These are phyloP conservation scores for Penicillium canariense DNA, from an alignment of 495 filamentous ascomycete genomes.

Conservation along the genomic window DNA sequence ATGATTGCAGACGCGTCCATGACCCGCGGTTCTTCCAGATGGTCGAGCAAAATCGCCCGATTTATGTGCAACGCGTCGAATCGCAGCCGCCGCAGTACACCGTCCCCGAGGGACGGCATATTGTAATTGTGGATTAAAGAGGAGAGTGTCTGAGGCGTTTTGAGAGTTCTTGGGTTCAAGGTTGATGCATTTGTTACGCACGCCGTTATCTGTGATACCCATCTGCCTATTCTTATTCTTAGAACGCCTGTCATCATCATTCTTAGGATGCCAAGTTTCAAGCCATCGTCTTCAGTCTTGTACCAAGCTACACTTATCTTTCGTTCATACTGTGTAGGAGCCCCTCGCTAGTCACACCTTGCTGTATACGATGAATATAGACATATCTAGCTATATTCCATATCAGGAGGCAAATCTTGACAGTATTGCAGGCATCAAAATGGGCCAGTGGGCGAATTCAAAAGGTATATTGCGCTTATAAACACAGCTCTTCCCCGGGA, in stretches of 20 bases:
- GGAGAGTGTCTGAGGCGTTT: neutral
- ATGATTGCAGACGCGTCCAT: conserved; percentile 14
- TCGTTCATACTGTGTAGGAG: too few relatives aligned
- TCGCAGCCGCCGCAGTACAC: conserved; percentile 20
- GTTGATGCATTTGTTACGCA: conserved; percentile 6
- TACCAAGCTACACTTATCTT: neutral
- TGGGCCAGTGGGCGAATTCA: neutral
- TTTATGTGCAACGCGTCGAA: conserved; percentile 28
- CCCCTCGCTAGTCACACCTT: too few relatives aligned
- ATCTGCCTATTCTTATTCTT: conserved; percentile 24
- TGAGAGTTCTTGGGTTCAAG: neutral
- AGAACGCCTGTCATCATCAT: conserved; percentile 9
- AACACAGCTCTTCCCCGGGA: neutral
- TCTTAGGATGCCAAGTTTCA: conserved; percentile 1
- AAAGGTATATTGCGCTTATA: conserved; percentile 11
- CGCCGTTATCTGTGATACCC: conserved; percentile 35
- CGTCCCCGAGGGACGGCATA: conserved; percentile 23
- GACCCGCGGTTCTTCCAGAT: conserved; percentile 22
- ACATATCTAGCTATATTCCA: neutral
- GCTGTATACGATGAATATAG: too few relatives aligned
- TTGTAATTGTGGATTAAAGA: conserved; percentile 38
- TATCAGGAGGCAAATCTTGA: neutral
- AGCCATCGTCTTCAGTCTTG: neutral
- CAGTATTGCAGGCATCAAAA: neutral
- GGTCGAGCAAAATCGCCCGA: conserved; percentile 26